Conservation (phyloP, 176 grass and related monocot species). For the Musa schizocarpa region DNA sequence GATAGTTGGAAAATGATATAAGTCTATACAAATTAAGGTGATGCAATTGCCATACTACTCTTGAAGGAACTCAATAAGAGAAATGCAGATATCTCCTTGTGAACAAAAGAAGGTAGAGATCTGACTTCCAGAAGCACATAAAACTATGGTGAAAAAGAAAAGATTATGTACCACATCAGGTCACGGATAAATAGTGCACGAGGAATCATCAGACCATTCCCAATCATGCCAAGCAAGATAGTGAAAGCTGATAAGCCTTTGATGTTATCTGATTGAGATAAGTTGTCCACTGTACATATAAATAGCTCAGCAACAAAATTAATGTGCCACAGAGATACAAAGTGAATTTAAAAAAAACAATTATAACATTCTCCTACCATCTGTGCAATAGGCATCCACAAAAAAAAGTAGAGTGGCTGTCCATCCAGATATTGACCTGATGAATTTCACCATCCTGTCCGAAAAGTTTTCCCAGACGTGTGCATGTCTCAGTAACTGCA, state of each 20-base stretch:
- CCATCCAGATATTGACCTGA: slow-evolving; percentile 89
- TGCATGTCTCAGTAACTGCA: slow-evolving; percentile 38
- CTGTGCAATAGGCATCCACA: slow-evolving; percentile 98
- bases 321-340: not conserved
- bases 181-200: slow-evolving; percentile 96
- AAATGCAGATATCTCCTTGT: no score
- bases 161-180: slow-evolving; percentile 69
- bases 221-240: slow-evolving; percentile 96
- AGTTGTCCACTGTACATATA: slow-evolving; percentile 78
- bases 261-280: slow-evolving; percentile 97
- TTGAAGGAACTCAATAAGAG: no score
- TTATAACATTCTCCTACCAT: slow-evolving; percentile 41
- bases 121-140: slow-evolving; percentile 9
- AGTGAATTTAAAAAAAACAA: not conserved
- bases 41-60: no score
- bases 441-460: slow-evolving; percentile 38
- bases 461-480: slow-evolving; percentile 75
- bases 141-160: not conserved
- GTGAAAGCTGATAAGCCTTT: slow-evolving; percentile 97
- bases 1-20: no score
- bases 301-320: slow-evolving; percentile 15
- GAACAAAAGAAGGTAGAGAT: not conserved
- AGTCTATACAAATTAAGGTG: no score
- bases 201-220: slow-evolving; percentile 98
- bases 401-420: slow-evolving; percentile 98